These are phyloP conservation scores for Cymbidium sinense DNA, from an alignment of 106 monocot genomes.

Conservation along the genomic window DNA sequence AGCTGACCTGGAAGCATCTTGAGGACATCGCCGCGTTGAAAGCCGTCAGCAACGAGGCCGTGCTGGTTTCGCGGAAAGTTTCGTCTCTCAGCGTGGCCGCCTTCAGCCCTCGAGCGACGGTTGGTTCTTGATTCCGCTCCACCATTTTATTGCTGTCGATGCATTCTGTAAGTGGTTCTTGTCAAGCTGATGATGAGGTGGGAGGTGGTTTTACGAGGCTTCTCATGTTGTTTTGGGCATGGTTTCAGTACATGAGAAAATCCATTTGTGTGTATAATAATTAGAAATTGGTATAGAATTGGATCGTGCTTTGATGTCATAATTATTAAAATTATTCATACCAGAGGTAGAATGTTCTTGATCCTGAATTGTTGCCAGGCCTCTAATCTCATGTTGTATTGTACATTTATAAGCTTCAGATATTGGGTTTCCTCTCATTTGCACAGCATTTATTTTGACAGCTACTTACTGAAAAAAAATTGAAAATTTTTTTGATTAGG, in stretches of 20 bases:
- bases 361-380: background rate
- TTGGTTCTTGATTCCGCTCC: background rate
- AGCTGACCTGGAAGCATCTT: slow-evolving; percentile 32
- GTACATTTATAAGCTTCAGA: background rate
- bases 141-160: background rate
- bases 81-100: slow-evolving; percentile 13
- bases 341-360: background rate
- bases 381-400: background rate
- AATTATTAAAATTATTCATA: background rate
- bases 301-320: background rate
- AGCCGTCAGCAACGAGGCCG: slow-evolving; percentile 26
- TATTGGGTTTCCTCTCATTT: background rate
- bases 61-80: slow-evolving; percentile 18
- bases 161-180: background rate
- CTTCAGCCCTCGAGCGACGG: slow-evolving; percentile 3
- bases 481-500: no score
- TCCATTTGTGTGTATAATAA: background rate
- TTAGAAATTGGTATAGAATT: slow-evolving; percentile 3
- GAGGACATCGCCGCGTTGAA: slow-evolving; percentile 41
- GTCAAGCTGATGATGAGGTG: no score
- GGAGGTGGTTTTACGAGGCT: background rate
- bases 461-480: no score
- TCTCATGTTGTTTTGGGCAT: background rate
- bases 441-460: no score
- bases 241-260: background rate